These are phyloP conservation scores for Cornus suecica DNA, from an alignment of 148 eudicot species.

Conservation along the genomic window DNA sequence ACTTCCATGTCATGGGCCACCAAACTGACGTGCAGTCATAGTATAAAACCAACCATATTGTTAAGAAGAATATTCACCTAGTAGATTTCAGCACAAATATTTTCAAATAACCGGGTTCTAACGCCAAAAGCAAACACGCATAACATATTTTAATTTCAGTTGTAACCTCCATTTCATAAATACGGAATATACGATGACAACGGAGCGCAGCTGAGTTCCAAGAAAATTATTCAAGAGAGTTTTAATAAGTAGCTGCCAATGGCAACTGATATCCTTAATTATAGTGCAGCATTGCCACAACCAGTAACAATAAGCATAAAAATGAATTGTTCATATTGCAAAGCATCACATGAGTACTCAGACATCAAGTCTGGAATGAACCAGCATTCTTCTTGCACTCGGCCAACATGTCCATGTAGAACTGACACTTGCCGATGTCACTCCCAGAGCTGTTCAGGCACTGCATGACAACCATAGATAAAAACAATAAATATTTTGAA, in stretches of 20 bases:
- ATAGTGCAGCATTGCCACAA: background rate
- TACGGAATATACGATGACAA: too few species aligned
- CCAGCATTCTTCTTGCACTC: slow-evolving; percentile 77
- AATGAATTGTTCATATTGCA: background rate
- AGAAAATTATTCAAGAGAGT: too few species aligned
- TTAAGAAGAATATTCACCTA: too few species aligned
- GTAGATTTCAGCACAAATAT: too few species aligned
- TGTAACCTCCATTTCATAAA: too few species aligned
- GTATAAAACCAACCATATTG: too few species aligned
- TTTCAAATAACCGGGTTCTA: too few species aligned
- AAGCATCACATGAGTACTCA: slow-evolving; percentile 13
- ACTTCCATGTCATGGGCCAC: too few species aligned
- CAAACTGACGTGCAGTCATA: too few species aligned
- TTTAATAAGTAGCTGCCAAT: background rate
- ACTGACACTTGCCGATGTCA: slow-evolving; percentile 86
- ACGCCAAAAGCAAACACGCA: too few species aligned
- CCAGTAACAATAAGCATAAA: background rate
- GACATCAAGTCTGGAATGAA: slow-evolving; percentile 38
- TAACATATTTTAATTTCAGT: too few species aligned
- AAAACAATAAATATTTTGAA: background rate
- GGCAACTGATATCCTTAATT: background rate
- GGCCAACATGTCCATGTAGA: slow-evolving; percentile 85
- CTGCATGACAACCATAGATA: slow-evolving; percentile 26
- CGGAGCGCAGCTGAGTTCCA: too few species aligned
- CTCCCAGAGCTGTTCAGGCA: slow-evolving; percentile 64